phyloP scores from a whole-genome alignment of 345 rosid genomes.

The Eutrema japonicum region DNA sequence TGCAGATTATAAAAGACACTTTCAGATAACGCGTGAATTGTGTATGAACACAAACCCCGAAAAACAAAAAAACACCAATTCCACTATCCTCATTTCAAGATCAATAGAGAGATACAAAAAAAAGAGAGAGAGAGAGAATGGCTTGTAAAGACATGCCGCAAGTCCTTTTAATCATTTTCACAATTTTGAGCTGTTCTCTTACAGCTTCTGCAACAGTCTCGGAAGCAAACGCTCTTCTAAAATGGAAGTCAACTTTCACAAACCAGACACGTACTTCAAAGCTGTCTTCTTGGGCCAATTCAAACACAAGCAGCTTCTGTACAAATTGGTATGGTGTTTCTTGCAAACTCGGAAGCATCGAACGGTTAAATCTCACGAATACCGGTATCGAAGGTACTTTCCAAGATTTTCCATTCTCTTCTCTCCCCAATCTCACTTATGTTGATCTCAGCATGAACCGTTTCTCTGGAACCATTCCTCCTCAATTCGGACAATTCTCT shows the following conservation, averaged over 20 bases:
- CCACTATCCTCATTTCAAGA: conserved; percentile 3
- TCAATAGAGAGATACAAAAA: neutral
- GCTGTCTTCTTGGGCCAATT: conserved; percentile 39
- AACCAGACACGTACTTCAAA: conserved; percentile 41
- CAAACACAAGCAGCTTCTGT: conserved; percentile 38
- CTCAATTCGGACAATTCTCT: conserved; percentile 43
- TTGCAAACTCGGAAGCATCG: conserved; percentile 38
- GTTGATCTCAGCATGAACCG: conserved; percentile 49
- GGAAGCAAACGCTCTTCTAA: conserved; percentile 45
- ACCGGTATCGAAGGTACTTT: conserved; percentile 51
- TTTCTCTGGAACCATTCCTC: conserved; percentile 47
- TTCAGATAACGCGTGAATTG: neutral
- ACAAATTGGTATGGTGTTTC: conserved; percentile 50
- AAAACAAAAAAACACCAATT: neutral
- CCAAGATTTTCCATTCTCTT: conserved; percentile 47
- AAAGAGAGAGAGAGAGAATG: conserved; percentile 18
- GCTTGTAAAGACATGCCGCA: conserved; percentile 7
- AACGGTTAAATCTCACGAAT: conserved; percentile 42
- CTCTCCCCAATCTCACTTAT: conserved; percentile 50
- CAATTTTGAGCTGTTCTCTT: conserved; percentile 32
- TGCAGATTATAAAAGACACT: neutral
- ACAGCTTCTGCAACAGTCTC: conserved; percentile 11
- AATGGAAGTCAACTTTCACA: conserved; percentile 45
- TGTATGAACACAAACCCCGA: conserved; percentile 25
- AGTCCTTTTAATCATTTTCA: conserved; percentile 30